Conservation (phyloP, 176 grass and related monocot genomes). For the Secale cereale region DNA sequence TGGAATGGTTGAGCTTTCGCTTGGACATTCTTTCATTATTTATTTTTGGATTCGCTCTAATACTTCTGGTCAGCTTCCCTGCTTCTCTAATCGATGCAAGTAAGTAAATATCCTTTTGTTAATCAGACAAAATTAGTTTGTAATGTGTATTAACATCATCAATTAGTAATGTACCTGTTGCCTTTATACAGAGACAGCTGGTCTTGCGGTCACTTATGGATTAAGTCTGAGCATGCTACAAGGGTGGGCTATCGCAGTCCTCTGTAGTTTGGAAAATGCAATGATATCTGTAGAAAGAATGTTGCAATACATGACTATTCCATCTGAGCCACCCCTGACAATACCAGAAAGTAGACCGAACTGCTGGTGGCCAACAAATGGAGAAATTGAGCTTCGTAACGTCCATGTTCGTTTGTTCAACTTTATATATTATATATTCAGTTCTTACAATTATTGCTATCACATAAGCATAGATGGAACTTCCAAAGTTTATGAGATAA, state of each 20-base stretch:
- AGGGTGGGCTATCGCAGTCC: conserved; percentile 14
- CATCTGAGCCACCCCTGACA: conserved; percentile 26
- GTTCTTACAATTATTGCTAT: too few relatives aligned
- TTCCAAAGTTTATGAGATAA: too few relatives aligned
- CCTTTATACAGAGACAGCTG: conserved; percentile 19
- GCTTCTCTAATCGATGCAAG: too few relatives aligned
- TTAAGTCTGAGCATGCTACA: conserved; percentile 35
- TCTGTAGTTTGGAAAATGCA: conserved; percentile 36
- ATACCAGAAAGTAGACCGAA: conserved; percentile 26
- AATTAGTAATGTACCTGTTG: neutral
- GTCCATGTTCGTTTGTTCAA: conserved; percentile 26
- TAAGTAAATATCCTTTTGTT: too few relatives aligned
- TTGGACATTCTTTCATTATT: too few relatives aligned
- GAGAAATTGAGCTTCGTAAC: conserved; percentile 35
- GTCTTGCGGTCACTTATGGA: conserved; percentile 49
- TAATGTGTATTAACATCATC: too few relatives aligned
- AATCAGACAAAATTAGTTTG: too few relatives aligned
- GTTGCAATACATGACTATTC: conserved; percentile 36
- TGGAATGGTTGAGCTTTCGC: too few relatives aligned
- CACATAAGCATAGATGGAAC: too few relatives aligned
- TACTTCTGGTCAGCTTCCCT: too few relatives aligned
- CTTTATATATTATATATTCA: too few relatives aligned
- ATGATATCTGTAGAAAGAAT: conserved; percentile 63
- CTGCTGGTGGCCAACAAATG: conserved; percentile 34
- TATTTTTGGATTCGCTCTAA: too few relatives aligned